Conservation (phyloP, 768 basidiomycete species). For the Hebeloma cylindrosporum region DNA sequence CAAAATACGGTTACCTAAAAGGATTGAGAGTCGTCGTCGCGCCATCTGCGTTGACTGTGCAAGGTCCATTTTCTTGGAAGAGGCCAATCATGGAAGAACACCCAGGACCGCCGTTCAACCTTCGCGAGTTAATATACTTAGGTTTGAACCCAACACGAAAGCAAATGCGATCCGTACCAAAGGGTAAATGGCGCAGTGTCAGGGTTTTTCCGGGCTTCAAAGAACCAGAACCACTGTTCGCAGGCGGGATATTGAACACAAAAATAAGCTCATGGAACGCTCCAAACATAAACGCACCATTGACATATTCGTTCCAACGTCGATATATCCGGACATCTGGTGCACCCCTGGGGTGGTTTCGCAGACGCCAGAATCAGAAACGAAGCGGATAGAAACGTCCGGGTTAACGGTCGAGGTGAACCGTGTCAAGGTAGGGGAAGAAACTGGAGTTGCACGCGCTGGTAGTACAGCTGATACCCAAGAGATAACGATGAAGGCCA, state of each 20-base stretch:
- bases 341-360: conserved; percentile 62
- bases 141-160: background rate
- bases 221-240: conserved; percentile 82
- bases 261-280: background rate
- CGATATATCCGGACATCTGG: conserved; percentile 63
- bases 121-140: conserved; percentile 19
- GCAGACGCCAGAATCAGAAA: conserved; percentile 60
- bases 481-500: background rate
- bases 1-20: conserved; percentile 46
- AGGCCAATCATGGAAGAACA: conserved; percentile 66
- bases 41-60: conserved; percentile 54
- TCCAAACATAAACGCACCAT: conserved; percentile 38
- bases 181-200: conserved; percentile 66
- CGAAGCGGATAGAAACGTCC: conserved; percentile 43
- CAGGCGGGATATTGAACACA: too few relatives aligned
- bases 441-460: conserved; percentile 12
- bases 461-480: background rate
- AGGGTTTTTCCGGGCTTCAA: conserved; percentile 58
- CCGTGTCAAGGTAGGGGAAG: conserved; percentile 11
- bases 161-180: conserved; percentile 39
- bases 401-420: conserved; percentile 21
- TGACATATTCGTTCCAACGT: conserved; percentile 56
- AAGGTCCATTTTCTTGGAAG: conserved; percentile 73
- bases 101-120: conserved; percentile 62
- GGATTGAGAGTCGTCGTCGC: conserved; percentile 56